Base-by-base conservation (phyloP, 1,284 basidiomycete species). In the Leccinum angustisporum region DNA sequence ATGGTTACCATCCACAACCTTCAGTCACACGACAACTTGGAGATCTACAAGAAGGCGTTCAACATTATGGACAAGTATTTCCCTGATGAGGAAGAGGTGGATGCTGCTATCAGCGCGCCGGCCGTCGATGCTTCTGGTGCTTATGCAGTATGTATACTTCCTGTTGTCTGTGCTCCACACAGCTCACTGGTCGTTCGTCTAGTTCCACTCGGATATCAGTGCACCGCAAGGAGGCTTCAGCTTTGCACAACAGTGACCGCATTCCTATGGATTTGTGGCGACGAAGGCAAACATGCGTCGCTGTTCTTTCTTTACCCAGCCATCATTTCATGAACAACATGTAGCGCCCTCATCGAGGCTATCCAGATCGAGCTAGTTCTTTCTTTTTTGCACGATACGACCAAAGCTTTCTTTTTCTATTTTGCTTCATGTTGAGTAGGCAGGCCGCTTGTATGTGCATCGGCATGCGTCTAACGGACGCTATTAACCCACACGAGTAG, bases 41-140 rank as follows among this genome's bases (percentile, higher is more conserved):
- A 99, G 73, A 99, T 99, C 73, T 93, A 99, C 83, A 98, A 98
- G 85, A 99, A 99, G 83, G 97, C 96, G 65, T 99, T 97, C 86
- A 97, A 95, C 79, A 98, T 98, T 76, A 97, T 97, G 95, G 95
- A 97, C 80, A 96, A 92, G 73, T 94, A 92, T 79, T 92, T 94
- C 87, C 91, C 91, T 38, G 91, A 93, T 68, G 91, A 93, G 68
- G 91, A 93, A 70, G 91, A 93, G 56, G 86, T 87, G 21, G 91
- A 92, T 72, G 88, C 91, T 54, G 91, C 87, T 54, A 90, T 94
- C 68, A 83, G 81, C 53, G 88, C 88, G 30, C 87, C 95, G 6
- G 86, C 86, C 59, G 94, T 98, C 53, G 95, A 98, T 73, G 86
- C 93, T 36, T 82, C 88, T 27, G 95, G 95, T 66, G 86, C 90